phyloP scores from a whole-genome alignment of 1,284 basidiomycete genomes.

The Trichosporon sp. region DNA sequence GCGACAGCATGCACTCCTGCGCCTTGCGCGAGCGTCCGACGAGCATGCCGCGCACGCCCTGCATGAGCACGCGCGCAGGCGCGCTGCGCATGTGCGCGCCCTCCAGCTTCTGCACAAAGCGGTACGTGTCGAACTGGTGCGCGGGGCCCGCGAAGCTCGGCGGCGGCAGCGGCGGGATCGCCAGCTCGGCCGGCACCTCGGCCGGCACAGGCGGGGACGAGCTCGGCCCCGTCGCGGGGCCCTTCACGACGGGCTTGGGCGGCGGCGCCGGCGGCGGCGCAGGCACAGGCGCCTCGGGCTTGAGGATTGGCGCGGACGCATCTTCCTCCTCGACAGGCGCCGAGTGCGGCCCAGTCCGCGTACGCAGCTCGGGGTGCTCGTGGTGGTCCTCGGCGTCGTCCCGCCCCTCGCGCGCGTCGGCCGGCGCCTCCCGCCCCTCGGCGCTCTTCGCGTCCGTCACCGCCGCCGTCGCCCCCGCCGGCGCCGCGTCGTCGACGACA shows the following conservation, averaged over 20 bases:
- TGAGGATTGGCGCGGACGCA: background rate
- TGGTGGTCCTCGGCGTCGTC: background rate
- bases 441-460: background rate
- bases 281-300: background rate
- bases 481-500: background rate
- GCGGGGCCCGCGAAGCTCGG: background rate
- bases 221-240: background rate
- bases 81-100: constrained; percentile 27
- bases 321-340: background rate
- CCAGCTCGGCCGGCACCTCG: background rate
- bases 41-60: constrained; percentile 74
- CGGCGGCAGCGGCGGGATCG: background rate
- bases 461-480: background rate
- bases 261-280: background rate
- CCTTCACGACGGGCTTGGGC: background rate
- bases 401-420: background rate
- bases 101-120: constrained; percentile 46
- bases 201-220: background rate
- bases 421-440: background rate
- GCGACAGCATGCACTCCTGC: constrained; percentile 65
- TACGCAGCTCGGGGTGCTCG: background rate
- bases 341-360: background rate
- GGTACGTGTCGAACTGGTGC: constrained; percentile 50
- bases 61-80: constrained; percentile 75
- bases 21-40: constrained; percentile 72